Conservation (phyloP, 208 protist species). For the Acanthamoeba lenticulata region DNA sequence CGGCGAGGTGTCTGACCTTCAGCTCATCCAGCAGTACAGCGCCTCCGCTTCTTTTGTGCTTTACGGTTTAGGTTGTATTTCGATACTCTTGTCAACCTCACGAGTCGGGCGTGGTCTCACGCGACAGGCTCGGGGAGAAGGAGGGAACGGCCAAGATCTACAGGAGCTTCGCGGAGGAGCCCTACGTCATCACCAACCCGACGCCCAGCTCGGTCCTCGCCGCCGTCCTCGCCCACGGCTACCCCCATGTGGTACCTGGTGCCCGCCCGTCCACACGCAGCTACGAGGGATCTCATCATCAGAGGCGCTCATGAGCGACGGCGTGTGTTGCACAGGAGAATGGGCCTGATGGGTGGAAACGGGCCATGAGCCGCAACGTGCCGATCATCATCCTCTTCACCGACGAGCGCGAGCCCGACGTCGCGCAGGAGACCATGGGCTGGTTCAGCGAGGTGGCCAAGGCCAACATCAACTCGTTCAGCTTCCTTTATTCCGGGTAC, state of each 20-base stretch:
- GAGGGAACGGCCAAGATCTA: neutral
- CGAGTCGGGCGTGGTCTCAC: too few relatives aligned
- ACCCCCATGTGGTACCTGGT: neutral
- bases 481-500: slow-evolving; percentile 11
- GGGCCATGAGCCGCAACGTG: neutral
- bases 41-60: too few relatives aligned
- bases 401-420: neutral
- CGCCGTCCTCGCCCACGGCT: neutral
- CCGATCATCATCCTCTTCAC: slow-evolving; percentile 1
- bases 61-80: too few relatives aligned
- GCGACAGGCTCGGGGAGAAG: neutral
- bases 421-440: neutral
- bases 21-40: neutral
- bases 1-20: neutral
- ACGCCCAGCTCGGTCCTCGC: neutral
- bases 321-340: neutral
- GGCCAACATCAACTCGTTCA: neutral
- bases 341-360: neutral
- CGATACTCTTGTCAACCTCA: too few relatives aligned
- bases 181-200: neutral
- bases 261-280: too few relatives aligned
- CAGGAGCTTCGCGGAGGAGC: neutral
- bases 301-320: too few relatives aligned
- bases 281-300: neutral
- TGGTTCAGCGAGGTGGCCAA: neutral